Evolutionary conservation across 768 basidiomycete species (phyloP), one percentile per base, ranked within the genome.

Genomic region (Daedaleopsis sinensis): DNA sequence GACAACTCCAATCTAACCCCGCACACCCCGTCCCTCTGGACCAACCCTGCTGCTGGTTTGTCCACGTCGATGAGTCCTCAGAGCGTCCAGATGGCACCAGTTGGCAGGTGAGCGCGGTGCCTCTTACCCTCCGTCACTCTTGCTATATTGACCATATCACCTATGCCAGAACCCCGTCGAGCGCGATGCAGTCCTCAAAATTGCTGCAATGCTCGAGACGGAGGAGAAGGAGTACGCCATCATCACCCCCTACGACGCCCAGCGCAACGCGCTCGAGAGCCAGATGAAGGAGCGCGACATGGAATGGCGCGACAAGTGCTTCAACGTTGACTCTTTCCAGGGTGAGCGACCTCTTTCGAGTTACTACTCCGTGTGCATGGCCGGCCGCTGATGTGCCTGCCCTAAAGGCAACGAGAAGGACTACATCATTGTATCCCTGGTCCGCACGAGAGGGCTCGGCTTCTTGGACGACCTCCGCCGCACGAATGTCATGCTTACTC

Each of bases 401-500:
- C 27, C 27, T 32, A 32, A 63, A 93, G 93, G 92, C 12, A 93
- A 94, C 79, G 93, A 94, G 68, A 89, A 89, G 55, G 86, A 93
- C 57, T 84, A 83, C 35, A 87, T 93, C 49, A 80, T 93, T 60
- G 80, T 93, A 50, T 92, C 91, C 8, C 64, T 90, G 16, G 90
- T 90, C 6, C 80, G 90, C 24, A 81, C 89, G 0, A 74, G 73
- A 37, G 80, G 78, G 4, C 75, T 88, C 50, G 93, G 92, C 5
- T 94, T 94, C 65, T 77, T 94, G 37, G 69, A 73, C 15, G 86
- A 86, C 67, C 65, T 80, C 11, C 81, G 88, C 32, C 81, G 93
- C 18, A 88, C 89, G 55, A 94, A 94, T 86, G 92, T 94, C 59
- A 93, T 94, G 91, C 85, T 94, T 9, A 88, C 86, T 50, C 84